These are phyloP conservation scores for Udeniomyces megalosporus DNA, from an alignment of 768 basidiomycete genomes.

Conservation along the genomic window DNA sequence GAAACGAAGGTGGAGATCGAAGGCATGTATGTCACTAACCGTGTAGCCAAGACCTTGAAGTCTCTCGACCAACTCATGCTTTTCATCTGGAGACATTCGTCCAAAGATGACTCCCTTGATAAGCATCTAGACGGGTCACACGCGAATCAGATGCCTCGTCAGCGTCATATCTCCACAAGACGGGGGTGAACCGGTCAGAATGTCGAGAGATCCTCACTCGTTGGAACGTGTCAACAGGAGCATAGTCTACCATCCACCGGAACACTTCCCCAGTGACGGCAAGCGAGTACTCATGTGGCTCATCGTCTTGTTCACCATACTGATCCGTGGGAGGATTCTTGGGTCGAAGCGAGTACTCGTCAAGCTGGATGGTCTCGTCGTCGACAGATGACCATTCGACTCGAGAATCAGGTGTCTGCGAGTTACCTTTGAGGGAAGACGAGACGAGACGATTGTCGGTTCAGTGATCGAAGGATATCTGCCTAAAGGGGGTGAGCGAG, in stretches of 20 bases:
- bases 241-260: conserved; percentile 94
- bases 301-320: conserved; percentile 39
- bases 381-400: conserved; percentile 88
- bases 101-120: conserved; percentile 93
- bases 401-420: conserved; percentile 36
- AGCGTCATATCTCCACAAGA: too few relatives aligned
- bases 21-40: too few relatives aligned
- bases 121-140: conserved; percentile 52
- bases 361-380: conserved; percentile 65
- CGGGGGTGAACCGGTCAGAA: too few relatives aligned
- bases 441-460: conserved; percentile 23
- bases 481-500: background rate
- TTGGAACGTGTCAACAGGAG: conserved; percentile 81
- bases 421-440: conserved; percentile 14
- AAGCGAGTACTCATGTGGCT: conserved; percentile 63
- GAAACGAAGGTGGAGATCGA: too few relatives aligned
- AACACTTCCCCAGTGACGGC: conserved; percentile 91
- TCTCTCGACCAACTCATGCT: conserved; percentile 92
- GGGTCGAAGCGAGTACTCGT: conserved; percentile 75
- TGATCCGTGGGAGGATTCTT: conserved; percentile 42
- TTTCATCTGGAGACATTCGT: conserved; percentile 98
- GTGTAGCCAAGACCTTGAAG: conserved; percentile 86
- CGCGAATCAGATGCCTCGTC: background rate
- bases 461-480: too few relatives aligned
- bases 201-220: conserved; percentile 38